Base-by-base conservation (phyloP, 768 basidiomycete genomes). In the Auricularia cornea region DNA sequence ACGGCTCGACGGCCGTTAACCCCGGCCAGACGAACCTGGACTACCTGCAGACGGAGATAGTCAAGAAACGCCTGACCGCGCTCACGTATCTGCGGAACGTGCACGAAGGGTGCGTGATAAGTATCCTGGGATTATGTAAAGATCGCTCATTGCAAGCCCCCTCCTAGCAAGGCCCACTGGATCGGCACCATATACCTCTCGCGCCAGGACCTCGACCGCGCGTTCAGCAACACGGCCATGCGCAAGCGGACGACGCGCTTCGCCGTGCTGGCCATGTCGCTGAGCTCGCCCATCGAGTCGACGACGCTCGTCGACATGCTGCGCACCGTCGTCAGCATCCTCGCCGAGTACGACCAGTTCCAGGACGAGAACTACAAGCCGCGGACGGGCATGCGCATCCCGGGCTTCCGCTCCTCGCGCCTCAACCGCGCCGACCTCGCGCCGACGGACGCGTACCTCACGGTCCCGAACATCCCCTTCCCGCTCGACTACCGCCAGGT, bases 91-190 rank as follows among this genome's bases (percentile, higher is more conserved):
- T 94, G 73, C 82, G 90, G 67, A 90, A 85, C 69, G 87, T 92
- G 33, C 89, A 93, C 67, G 90, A 93, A 74, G 93, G 93, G 89
- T 92, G 66, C n/a, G n/a, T n/a, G n/a, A n/a, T n/a, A n/a, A n/a
- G n/a, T n/a, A n/a, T n/a, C n/a, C n/a, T n/a, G n/a, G n/a, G n/a
- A n/a, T n/a, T n/a, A n/a, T n/a, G n/a, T n/a, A n/a, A n/a, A n/a
- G n/a, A n/a, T n/a, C n/a, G n/a, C n/a, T n/a, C n/a, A n/a, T n/a
- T n/a, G n/a, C n/a, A n/a, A n/a, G n/a, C n/a, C n/a, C n/a, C n/a
- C n/a, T n/a, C n/a, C n/a, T n/a, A 93, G 92, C 61, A 86, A 85
- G 62, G 86, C 85, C 66, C 87, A 92, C 71, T 93, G 92, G 92
- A 91, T 91, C 70, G 89, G 92, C 72, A 94, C 93, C 14, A 86